Evolutionary conservation across 441 rosid species (phyloP).

Genomic region (Pelargonium cotyledonis): DNA sequence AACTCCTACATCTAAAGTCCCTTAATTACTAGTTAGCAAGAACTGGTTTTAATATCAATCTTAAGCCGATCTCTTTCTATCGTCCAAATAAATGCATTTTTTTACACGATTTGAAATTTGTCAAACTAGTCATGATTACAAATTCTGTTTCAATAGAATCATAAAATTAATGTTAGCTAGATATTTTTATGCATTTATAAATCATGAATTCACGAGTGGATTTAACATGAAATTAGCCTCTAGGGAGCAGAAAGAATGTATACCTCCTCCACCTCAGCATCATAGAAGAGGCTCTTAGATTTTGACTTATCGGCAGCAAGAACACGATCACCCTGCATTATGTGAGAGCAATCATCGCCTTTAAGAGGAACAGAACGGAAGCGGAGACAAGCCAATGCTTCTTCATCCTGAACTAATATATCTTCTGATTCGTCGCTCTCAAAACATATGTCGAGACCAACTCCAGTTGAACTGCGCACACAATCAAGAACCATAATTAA

Average conservation of each 20-base stretch:
- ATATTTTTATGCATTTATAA: too few relatives aligned
- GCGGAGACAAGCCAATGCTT: background rate
- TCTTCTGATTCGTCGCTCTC: background rate
- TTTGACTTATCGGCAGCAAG: background rate
- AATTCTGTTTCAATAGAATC: background rate
- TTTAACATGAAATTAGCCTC: background rate
- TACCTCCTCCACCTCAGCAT: background rate
- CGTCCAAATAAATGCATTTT: background rate
- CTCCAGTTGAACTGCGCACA: background rate
- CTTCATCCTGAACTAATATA: background rate
- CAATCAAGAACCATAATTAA: background rate
- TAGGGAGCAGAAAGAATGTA: background rate
- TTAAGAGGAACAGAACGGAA: background rate
- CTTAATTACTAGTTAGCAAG: too few relatives aligned
- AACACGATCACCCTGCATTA: background rate
- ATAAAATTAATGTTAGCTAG: background rate
- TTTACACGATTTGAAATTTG: too few relatives aligned
- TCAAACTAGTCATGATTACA: background rate
- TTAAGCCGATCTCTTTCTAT: too few relatives aligned
- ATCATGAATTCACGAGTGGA: background rate
- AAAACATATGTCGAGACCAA: background rate
- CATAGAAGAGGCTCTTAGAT: constrained; percentile 1
- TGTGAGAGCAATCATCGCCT: background rate
- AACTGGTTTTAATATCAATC: too few relatives aligned
- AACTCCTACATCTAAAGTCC: too few relatives aligned